Conservation (phyloP, 2,329 filamentous ascomycete genomes). For the Dactylellina sp. region DNA sequence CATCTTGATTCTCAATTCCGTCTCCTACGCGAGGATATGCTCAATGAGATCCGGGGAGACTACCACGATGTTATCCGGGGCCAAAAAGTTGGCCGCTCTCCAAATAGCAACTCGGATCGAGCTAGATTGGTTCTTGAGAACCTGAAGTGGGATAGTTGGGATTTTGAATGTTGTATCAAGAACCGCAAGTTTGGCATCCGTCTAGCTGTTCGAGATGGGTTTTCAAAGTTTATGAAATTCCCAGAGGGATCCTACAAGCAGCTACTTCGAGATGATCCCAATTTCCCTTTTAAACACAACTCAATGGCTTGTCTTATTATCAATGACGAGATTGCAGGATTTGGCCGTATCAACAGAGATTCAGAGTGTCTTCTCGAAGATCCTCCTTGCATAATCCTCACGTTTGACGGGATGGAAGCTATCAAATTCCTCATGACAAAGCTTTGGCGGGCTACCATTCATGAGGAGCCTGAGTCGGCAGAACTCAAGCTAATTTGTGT, state of each 20-base stretch:
- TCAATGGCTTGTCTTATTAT: slow-evolving; percentile 73
- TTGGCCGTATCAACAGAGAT: slow-evolving; percentile 71
- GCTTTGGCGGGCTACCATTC: slow-evolving; percentile 10
- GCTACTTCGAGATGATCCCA: slow-evolving; percentile 65
- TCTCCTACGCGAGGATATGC: slow-evolving; percentile 77
- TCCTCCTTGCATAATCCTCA: slow-evolving; percentile 68
- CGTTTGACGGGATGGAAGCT: slow-evolving; percentile 63
- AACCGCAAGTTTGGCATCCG: slow-evolving; percentile 52
- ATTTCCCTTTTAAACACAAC: slow-evolving; percentile 70
- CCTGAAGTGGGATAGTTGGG: slow-evolving; percentile 61
- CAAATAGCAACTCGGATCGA: slow-evolving; percentile 63
- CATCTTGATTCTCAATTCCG: slow-evolving; percentile 80
- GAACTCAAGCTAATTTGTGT: slow-evolving; percentile 70
- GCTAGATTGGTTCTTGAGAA: slow-evolving; percentile 63
- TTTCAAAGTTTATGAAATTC: slow-evolving; percentile 60
- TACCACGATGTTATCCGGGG: slow-evolving; percentile 67
- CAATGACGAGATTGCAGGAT: slow-evolving; percentile 69
- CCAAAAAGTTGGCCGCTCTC: slow-evolving; percentile 63
- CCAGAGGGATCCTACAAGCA: slow-evolving; percentile 63
- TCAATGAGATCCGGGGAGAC: slow-evolving; percentile 74
- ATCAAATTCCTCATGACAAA: slow-evolving; percentile 27
- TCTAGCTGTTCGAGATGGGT: slow-evolving; percentile 65
- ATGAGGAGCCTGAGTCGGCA: slow-evolving; percentile 63
- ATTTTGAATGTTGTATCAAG: slow-evolving; percentile 64
- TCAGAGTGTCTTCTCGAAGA: slow-evolving; percentile 64